These are phyloP conservation scores for Jaltomata sinuosa DNA, from an alignment of 257 asterid species.

Conservation along the genomic window DNA sequence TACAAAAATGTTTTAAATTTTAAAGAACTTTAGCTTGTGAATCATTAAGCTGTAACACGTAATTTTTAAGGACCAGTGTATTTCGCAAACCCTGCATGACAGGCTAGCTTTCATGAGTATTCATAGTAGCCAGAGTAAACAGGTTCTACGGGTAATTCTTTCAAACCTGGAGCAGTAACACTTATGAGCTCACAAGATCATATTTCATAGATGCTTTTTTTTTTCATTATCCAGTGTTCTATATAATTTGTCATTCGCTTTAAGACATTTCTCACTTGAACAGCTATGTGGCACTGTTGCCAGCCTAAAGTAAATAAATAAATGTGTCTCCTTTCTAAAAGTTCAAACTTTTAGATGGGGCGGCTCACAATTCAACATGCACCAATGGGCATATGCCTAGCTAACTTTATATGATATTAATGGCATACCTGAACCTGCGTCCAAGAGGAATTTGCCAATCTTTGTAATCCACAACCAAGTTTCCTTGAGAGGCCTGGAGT, in stretches of 20 bases:
- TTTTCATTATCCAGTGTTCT: neutral
- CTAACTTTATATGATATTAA: neutral
- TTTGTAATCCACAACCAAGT: slow-evolving; percentile 87
- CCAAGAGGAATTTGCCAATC: slow-evolving; percentile 99
- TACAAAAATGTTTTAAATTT: neutral
- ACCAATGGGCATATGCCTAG: neutral
- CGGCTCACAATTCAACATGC: neutral
- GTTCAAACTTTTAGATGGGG: neutral
- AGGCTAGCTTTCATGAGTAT: neutral
- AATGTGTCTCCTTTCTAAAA: neutral
- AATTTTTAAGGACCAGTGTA: neutral
- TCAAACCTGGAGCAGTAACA: neutral
- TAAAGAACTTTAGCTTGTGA: neutral
- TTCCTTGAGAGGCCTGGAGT: slow-evolving; percentile 68
- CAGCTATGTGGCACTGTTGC: neutral
- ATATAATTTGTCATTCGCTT: neutral
- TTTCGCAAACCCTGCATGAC: neutral
- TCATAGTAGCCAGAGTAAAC: neutral
- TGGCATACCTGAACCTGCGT: slow-evolving; percentile 89
- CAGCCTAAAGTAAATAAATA: neutral
- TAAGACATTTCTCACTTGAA: neutral
- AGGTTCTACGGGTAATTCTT: neutral
- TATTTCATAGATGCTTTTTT: neutral
- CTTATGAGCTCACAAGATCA: neutral
- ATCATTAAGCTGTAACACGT: neutral